phyloP scores from a whole-genome alignment of 2,329 filamentous ascomycete species.

The Plenodomus tracheiphilus region DNA sequence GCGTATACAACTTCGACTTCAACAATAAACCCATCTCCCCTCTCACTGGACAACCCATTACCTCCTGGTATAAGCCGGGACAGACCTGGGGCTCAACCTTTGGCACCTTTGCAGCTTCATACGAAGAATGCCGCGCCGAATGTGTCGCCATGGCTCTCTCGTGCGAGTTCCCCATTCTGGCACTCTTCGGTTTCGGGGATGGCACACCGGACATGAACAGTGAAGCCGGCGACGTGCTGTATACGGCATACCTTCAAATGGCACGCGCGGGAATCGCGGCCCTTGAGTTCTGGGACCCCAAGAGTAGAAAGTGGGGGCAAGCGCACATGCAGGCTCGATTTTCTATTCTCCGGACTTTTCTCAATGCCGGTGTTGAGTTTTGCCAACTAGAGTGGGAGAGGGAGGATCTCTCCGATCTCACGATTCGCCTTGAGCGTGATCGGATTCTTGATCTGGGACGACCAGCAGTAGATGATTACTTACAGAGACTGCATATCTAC shows the following conservation, averaged over 20 bases:
- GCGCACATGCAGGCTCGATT: slow-evolving; percentile 86
- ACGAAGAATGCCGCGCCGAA: slow-evolving; percentile 94
- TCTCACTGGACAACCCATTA: slow-evolving; percentile 74
- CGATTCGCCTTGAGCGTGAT: slow-evolving; percentile 78
- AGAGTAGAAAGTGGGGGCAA: slow-evolving; percentile 88
- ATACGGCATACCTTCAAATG: slow-evolving; percentile 88
- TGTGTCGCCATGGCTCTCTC: slow-evolving; percentile 89
- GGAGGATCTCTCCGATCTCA: slow-evolving; percentile 78
- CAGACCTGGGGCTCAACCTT: slow-evolving; percentile 96
- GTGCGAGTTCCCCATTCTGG: slow-evolving; percentile 84
- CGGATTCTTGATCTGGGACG: slow-evolving; percentile 86
- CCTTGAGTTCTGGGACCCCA: slow-evolving; percentile 93
- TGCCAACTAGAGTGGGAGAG: slow-evolving; percentile 76
- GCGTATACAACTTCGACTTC: slow-evolving; percentile 85
- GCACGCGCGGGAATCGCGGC: slow-evolving; percentile 87
- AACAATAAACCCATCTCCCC: slow-evolving; percentile 81
- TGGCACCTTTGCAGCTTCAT: slow-evolving; percentile 81
- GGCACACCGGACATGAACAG: slow-evolving; percentile 72
- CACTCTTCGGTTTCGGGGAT: slow-evolving; percentile 90
- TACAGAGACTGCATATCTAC: slow-evolving; percentile 91
- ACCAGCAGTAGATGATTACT: slow-evolving; percentile 79
- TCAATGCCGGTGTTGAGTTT: slow-evolving; percentile 84
- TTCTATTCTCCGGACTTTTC: slow-evolving; percentile 82
- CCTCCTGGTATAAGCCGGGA: slow-evolving; percentile 89
- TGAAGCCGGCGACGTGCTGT: slow-evolving; percentile 84